Conservation (phyloP, 768 basidiomycete genomes). For the Boletellus ananas region DNA sequence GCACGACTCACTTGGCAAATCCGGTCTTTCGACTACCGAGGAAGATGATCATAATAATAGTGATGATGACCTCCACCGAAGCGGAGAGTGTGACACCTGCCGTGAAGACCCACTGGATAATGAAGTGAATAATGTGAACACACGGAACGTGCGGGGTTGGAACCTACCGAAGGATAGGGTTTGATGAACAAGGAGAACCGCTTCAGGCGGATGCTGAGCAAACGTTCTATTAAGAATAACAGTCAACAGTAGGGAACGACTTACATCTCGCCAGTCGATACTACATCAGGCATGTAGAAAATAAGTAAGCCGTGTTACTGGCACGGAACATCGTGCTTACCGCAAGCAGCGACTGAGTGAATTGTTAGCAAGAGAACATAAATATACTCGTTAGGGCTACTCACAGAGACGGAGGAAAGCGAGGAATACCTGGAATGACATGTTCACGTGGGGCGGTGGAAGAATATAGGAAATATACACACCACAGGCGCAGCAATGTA, state of each 20-base stretch:
- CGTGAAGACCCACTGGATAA: slow-evolving; percentile 30
- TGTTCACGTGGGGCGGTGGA: background rate
- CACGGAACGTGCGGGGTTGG: background rate
- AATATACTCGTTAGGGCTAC: background rate
- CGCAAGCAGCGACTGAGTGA: slow-evolving; percentile 26
- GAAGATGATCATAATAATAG: slow-evolving; percentile 29
- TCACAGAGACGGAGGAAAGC: slow-evolving; percentile 33
- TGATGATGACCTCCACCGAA: slow-evolving; percentile 33
- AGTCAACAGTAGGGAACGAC: background rate
- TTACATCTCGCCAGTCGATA: slow-evolving; percentile 33
- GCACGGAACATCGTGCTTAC: slow-evolving; percentile 11
- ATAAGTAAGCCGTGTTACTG: background rate
- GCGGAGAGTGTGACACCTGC: slow-evolving; percentile 31
- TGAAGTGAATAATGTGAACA: background rate
- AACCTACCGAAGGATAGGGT: slow-evolving; percentile 28
- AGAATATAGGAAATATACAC: background rate
- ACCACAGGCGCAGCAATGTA: slow-evolving; percentile 31
- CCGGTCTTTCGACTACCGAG: slow-evolving; percentile 31
- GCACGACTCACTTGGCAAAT: slow-evolving; percentile 22
- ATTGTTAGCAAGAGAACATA: slow-evolving; percentile 2
- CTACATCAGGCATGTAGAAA: slow-evolving; percentile 5
- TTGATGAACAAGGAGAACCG: slow-evolving; percentile 30
- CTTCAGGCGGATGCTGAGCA: slow-evolving; percentile 23
- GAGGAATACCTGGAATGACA: slow-evolving; percentile 21
- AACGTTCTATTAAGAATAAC: background rate